Evolutionary conservation across 495 filamentous ascomycete species (phyloP).

Genomic region (Podospora comata): DNA sequence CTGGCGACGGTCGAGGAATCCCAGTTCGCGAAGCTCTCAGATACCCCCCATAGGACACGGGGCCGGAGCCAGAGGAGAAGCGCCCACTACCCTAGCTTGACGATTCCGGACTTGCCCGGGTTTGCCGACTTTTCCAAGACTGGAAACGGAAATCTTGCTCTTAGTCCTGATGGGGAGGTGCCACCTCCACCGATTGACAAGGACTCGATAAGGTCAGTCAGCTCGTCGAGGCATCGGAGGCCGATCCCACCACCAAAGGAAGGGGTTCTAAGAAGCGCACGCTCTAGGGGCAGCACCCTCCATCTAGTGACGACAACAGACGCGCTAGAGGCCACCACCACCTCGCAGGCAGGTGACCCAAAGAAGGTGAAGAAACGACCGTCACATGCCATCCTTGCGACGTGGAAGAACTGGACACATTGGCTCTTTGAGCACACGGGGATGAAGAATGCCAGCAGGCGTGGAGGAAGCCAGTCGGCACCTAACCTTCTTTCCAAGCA

Average conservation of each 20-base stretch:
- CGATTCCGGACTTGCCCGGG: constrained; percentile 63
- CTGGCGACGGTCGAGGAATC: constrained; percentile 75
- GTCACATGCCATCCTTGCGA: constrained; percentile 55
- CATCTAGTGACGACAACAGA: constrained; percentile 69
- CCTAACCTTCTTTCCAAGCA: constrained; percentile 49
- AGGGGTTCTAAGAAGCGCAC: constrained; percentile 53
- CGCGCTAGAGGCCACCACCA: constrained; percentile 32
- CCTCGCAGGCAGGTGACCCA: constrained; percentile 26
- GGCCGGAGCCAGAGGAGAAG: constrained; percentile 52
- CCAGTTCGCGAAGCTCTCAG: constrained; percentile 34
- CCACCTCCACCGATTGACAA: constrained; percentile 74
- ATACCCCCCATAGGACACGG: constrained; percentile 56
- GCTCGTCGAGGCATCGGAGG: constrained; percentile 62
- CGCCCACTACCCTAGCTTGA: constrained; percentile 48
- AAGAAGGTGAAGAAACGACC: constrained; percentile 48
- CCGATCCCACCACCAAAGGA: constrained; percentile 89
- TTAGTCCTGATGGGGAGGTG: constrained; percentile 41
- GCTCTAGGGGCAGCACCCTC: constrained; percentile 72
- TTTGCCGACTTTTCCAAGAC: constrained; percentile 59
- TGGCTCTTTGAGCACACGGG: constrained; percentile 51
- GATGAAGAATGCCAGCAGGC: constrained; percentile 39
- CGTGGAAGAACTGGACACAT: constrained; percentile 67
- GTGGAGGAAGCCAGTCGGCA: constrained; percentile 50
- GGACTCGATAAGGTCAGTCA: constrained; percentile 66
- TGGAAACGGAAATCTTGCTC: constrained; percentile 28